Evolutionary conservation across 2,329 filamentous ascomycete genomes (phyloP).

Genomic region (Colletotrichum cordylinicola): DNA sequence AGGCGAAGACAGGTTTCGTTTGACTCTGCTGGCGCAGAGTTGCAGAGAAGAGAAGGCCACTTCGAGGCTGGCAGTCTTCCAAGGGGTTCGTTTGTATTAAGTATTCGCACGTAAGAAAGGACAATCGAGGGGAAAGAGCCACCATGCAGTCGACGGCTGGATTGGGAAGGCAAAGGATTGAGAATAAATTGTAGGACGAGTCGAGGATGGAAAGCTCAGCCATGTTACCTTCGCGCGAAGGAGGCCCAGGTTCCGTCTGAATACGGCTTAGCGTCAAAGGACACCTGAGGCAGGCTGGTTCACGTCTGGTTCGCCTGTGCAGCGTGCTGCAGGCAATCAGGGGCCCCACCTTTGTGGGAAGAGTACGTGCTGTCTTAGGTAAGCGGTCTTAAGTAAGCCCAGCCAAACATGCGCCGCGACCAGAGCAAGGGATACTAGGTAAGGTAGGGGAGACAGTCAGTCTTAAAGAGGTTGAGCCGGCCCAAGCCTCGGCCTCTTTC

Average conservation of each 20-base stretch:
- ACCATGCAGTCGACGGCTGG: not conserved
- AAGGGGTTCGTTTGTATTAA: not conserved
- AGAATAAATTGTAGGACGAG: not conserved
- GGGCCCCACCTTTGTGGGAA: not conserved
- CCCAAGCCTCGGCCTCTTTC: not conserved
- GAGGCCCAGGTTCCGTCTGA: not conserved
- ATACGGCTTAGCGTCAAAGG: not conserved
- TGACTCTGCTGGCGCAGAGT: not conserved
- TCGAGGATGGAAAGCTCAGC: not conserved
- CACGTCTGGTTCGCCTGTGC: not conserved
- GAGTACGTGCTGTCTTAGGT: not conserved
- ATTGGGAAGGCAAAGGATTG: not conserved
- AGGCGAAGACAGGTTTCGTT: not conserved
- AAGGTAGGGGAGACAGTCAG: not conserved
- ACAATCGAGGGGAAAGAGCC: not conserved
- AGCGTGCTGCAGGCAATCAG: not conserved
- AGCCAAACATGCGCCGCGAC: not conserved
- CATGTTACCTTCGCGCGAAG: not conserved
- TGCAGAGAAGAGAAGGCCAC: not conserved
- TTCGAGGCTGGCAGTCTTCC: not conserved
- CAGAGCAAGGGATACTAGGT: not conserved
- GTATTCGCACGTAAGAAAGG: not conserved
- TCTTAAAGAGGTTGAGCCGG: not conserved
- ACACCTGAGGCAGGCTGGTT: not conserved
- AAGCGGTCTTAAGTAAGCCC: not conserved